A percentile compares a stretch with the other conserved stretches of the same genome.
Evolutionary conservation across 2,329 filamentous ascomycete species (phyloP).

Genomic region (Neurospora sp.): DNA sequence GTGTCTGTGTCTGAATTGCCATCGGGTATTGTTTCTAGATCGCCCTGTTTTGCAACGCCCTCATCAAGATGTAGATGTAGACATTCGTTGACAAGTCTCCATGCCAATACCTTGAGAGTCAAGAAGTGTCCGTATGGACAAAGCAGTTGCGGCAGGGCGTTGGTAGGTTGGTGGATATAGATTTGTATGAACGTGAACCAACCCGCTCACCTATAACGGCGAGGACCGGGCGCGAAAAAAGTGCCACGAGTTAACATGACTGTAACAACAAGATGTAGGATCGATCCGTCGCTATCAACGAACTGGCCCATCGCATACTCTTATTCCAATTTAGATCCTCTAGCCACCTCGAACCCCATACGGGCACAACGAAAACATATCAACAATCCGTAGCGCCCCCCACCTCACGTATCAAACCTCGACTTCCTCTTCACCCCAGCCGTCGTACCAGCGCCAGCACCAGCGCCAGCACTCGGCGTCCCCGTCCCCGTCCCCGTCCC

Average conservation of each 20-base stretch:
- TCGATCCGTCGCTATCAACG: not conserved
- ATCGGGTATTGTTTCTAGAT: not conserved
- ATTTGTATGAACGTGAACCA: not conserved
- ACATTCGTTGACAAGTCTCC: not conserved
- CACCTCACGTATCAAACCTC: conserved; percentile 10
- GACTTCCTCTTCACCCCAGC: conserved; percentile 18
- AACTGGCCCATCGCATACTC: not conserved
- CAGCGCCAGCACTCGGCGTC: conserved; percentile 14
- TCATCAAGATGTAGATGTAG: not conserved
- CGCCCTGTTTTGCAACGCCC: not conserved
- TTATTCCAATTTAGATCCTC: not conserved
- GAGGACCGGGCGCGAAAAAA: not conserved
- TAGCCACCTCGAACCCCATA: not conserved
- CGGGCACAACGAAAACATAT: not conserved
- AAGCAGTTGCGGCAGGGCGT: not conserved
- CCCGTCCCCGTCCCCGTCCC: not conserved
- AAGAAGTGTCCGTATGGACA: not conserved
- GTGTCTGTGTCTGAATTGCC: not conserved
- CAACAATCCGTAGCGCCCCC: not conserved
- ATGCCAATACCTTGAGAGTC: not conserved
- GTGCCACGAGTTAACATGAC: not conserved
- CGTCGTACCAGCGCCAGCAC: conserved; percentile 18
- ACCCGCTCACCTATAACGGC: not conserved
- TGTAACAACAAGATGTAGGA: not conserved
- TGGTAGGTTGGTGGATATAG: not conserved